phyloP scores from a whole-genome alignment of 345 rosid species.

The Ceriops decandra region DNA sequence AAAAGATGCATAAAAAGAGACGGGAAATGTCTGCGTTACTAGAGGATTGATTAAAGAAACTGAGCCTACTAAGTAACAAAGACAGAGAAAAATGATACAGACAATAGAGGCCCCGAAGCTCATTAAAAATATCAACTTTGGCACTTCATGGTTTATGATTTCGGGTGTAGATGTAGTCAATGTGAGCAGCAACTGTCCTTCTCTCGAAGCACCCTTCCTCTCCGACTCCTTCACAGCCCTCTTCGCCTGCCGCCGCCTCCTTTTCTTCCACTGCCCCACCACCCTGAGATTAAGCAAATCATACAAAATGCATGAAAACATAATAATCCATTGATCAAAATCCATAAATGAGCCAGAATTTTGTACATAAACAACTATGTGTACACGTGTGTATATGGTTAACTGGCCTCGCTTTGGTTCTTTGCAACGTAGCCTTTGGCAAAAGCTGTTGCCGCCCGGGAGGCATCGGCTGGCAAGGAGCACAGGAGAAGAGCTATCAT shows the following conservation, averaged over 20 bases:
- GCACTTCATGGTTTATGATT: conserved; percentile 14
- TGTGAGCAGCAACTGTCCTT: conserved; percentile 24
- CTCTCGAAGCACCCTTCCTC: conserved; percentile 26
- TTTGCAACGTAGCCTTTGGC: conserved; percentile 22
- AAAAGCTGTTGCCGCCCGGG: conserved; percentile 39
- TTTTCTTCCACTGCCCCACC: conserved; percentile 4
- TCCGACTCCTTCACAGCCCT: conserved; percentile 23
- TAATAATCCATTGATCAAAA: background rate
- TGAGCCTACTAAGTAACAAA: no score
- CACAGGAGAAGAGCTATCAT: conserved; percentile 44
- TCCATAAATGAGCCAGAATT: no score
- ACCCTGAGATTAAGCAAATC: background rate
- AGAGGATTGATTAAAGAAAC: no score
- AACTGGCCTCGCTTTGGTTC: conserved; percentile 34
- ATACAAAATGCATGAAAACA: background rate
- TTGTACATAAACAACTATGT: no score
- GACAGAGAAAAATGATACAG: no score
- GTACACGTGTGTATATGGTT: background rate
- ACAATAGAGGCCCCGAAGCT: background rate
- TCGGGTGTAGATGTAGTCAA: conserved; percentile 28
- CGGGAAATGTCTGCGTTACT: no score
- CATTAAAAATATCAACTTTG: background rate
- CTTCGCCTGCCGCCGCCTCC: background rate
- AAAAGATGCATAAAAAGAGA: no score
- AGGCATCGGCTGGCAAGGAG: conserved; percentile 41